Base-by-base conservation (phyloP, 2,329 filamentous ascomycete genomes). In the Penicillium sp. region DNA sequence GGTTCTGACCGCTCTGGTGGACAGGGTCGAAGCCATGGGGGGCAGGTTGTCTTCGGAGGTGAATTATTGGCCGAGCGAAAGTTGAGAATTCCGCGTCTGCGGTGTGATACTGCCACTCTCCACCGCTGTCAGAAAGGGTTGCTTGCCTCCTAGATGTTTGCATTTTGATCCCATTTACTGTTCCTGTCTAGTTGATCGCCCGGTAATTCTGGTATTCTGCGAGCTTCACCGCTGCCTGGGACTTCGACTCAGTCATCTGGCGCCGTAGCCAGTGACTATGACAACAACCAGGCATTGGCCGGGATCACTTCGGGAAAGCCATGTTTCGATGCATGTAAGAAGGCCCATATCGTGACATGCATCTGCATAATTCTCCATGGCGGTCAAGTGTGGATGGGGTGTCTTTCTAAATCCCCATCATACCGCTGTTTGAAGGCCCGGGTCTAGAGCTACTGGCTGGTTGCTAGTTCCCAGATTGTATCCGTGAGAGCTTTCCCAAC, bases 21-120 rank as follows among this genome's bases (percentile, higher is more conserved):
- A 69, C 35, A 73, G 60, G 65, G 72, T 75, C 47, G 75, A 77
- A 60, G 77, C 75, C 78, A 80, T 76, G 52, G 51, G 40, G 45
- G 45, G 46, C 40, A 44, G 43, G 49, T 42, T 54, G 52, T 58
- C 38, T 52, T 50, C 51, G 42, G 52, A 54, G 42, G 37, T 39
- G 31, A 39, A 40, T 50, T 29, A 18, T 18, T 18, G 44, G 52
- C 35, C 38, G 41, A 53, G 39, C 40, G 42, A 42, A 49, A 54
- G 57, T 49, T 59, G 53, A 60, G 55, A 59, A 55, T 59, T 61
- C 56, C 49, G 56, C 27, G 27, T 28, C 6, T 23, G 20, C 20
- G 20, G 20, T 23, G 7, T 55, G 50, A 57, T 60, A 50, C 57
- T 61, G 58, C 58, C 57, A 15, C 20, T 33, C 38, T 10, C 8